Evolutionary conservation across 2,329 filamentous ascomycete species (phyloP), one percentile per base, ranked within the genome.

Genomic region (Neocatenulostroma microsporum): DNA sequence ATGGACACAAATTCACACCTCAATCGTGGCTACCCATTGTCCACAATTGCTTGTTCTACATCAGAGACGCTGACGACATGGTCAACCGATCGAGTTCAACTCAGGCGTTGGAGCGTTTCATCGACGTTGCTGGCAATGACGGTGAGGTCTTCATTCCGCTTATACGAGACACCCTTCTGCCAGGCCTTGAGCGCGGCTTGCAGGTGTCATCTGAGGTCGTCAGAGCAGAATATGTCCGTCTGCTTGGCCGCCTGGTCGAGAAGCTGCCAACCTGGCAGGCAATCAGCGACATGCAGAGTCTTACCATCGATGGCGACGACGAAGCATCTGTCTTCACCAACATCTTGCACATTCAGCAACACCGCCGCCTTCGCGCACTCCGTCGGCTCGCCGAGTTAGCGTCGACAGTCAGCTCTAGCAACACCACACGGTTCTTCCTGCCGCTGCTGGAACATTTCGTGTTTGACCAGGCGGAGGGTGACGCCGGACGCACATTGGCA

Each of bases 381-480:
- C 79, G 84, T 41, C 73, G 85, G 39, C 69, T 98, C 10, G 79
- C 83, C 38, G 66, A 72, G 7, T 80, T 82, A 44, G 84, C 84
- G 37, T 60, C 68, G 8, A 70, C 76, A 32, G 67, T 98, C 41
- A 74, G 74, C 43, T 83, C 84, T 51, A 77, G 78, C 35, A 94
- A 94, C 52, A 72, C 94, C 45, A 80, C 81, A 40, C 81, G 89
- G 13, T 83, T 95, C 54, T 85, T 96, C 55, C 76, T 98, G 26
- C 93, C 91, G 1, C 69, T 98, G 14, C 70, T 96, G 8, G 91
- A 98, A 56, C 88, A 95, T 56, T 96, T 95, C 55, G 81, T 95
- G 17, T 89, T 94, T 55, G 82, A 87, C 40, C 78, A 82, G 41
- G 76, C 75, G 4, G 83, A 86, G 31, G 86, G 94, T 56, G 87